phyloP scores from a whole-genome alignment of 2,329 filamentous ascomycete genomes.

The Paramyrothecium sp. region DNA sequence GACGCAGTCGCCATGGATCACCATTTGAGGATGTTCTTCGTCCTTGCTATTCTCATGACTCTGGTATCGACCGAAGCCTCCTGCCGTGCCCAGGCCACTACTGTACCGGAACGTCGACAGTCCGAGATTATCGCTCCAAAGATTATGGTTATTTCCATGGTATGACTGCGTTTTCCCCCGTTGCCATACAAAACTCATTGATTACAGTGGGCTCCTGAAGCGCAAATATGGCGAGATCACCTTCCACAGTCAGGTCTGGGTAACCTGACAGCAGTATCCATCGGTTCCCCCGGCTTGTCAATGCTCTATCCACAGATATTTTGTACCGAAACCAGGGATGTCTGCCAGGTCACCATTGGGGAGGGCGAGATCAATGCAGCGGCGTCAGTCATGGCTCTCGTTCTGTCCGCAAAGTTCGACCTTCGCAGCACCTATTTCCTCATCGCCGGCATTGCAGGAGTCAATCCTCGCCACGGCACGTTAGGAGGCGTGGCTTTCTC shows the following conservation, averaged over 20 bases:
- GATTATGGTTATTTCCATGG: conserved; percentile 63
- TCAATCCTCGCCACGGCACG: conserved; percentile 67
- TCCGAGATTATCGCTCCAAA: conserved; percentile 47
- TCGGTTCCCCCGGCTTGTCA: conserved; percentile 61
- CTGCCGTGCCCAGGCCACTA: conserved; percentile 3
- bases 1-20: neutral
- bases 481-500: conserved; percentile 66
- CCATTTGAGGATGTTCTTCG: neutral
- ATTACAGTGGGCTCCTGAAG: conserved; percentile 60
- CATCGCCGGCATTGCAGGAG: conserved; percentile 70
- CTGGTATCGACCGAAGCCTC: conserved; percentile 2
- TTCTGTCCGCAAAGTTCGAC: conserved; percentile 62
- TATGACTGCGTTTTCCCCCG: conserved; percentile 24
- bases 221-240: conserved; percentile 58
- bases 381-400: conserved; percentile 59
- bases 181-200: neutral
- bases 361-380: conserved; percentile 76
- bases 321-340: conserved; percentile 57
- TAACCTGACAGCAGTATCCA: conserved; percentile 54
- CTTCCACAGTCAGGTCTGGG: conserved; percentile 43
- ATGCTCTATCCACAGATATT: conserved; percentile 63
- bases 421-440: conserved; percentile 69
- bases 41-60: conserved; percentile 2
- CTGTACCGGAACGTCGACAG: neutral
- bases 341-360: conserved; percentile 70